A percentile compares a stretch with the other conserved stretches of the same genome.
Conservation (phyloP, 2,329 filamentous ascomycete genomes). For the Lasiodiplodia theobromae region DNA sequence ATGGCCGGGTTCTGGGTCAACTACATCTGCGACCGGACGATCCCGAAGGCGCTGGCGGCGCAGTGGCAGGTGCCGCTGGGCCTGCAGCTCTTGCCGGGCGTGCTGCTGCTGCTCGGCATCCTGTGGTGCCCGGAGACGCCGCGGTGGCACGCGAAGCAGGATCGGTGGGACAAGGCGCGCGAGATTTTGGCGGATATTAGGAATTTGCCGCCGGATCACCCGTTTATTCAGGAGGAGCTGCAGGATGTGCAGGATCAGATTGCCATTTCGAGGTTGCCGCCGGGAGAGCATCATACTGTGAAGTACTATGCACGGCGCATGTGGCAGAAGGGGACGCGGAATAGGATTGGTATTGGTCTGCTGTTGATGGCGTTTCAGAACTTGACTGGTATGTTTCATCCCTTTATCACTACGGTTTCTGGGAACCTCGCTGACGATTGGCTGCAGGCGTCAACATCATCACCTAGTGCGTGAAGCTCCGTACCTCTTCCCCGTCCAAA, state of each 20-base stretch:
- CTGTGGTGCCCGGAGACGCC: slow-evolving; percentile 54
- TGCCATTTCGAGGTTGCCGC: slow-evolving; percentile 64
- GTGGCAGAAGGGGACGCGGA: slow-evolving; percentile 61
- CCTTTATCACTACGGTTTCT: rapidly evolving
- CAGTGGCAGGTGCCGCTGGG: slow-evolving; percentile 66
- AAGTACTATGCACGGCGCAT: slow-evolving; percentile 49
- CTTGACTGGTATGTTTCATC: slow-evolving; percentile 64
- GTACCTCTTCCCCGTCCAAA: neutral
- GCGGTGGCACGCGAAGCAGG: slow-evolving; percentile 71
- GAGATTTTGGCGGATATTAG: slow-evolving; percentile 60
- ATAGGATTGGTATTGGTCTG: slow-evolving; percentile 70
- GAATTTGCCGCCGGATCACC: slow-evolving; percentile 56
- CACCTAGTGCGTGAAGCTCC: neutral
- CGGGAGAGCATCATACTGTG: slow-evolving; percentile 51
- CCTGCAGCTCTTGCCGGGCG: slow-evolving; percentile 41
- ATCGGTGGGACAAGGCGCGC: slow-evolving; percentile 67
- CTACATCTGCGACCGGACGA: slow-evolving; percentile 52
- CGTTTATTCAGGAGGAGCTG: slow-evolving; percentile 52
- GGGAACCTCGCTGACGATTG: neutral
- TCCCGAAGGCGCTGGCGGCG: slow-evolving; percentile 37
- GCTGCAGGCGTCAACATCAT: slow-evolving; percentile 9
- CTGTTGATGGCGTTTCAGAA: slow-evolving; percentile 72
- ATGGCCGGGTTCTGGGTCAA: slow-evolving; percentile 63
- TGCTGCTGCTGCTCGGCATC: slow-evolving; percentile 40
- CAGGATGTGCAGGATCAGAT: slow-evolving; percentile 50